phyloP scores from a whole-genome alignment of 2,329 filamentous ascomycete genomes.

The Arthrobotrys megalospora region DNA sequence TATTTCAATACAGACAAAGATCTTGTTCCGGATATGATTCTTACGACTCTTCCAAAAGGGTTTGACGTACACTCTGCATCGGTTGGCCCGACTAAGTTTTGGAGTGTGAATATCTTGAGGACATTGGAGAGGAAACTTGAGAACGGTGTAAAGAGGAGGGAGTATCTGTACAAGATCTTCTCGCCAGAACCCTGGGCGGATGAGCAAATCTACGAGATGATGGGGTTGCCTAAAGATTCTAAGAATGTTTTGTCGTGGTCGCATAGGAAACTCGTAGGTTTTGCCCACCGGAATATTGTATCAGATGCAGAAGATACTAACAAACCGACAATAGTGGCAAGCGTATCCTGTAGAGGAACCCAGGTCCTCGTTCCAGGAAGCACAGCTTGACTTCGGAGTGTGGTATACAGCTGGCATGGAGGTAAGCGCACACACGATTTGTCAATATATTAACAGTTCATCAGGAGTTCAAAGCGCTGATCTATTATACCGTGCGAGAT shows the following conservation, averaged over 20 bases:
- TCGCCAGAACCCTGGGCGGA: constrained; percentile 70
- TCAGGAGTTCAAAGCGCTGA: constrained; percentile 68
- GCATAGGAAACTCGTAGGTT: constrained; percentile 62
- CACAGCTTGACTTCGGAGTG: constrained; percentile 76
- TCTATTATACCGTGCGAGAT: constrained; percentile 75
- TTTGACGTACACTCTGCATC: constrained; percentile 69
- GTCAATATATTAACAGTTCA: constrained; percentile 71
- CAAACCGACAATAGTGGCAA: constrained; percentile 75
- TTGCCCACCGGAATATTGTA: neutral
- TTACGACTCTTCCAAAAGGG: constrained; percentile 84
- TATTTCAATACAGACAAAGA: constrained; percentile 80
- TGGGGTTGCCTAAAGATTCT: constrained; percentile 64
- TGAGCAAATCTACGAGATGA: constrained; percentile 62
- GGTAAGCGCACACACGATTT: constrained; percentile 27
- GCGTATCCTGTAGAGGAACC: constrained; percentile 90
- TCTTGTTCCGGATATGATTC: constrained; percentile 79
- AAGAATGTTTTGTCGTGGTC: constrained; percentile 62
- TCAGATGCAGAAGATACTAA: constrained; percentile 61
- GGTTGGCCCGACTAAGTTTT: constrained; percentile 83
- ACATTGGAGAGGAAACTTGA: constrained; percentile 74
- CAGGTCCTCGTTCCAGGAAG: constrained; percentile 87
- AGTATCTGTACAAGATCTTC: constrained; percentile 79
- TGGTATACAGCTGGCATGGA: constrained; percentile 77
- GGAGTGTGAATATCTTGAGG: constrained; percentile 83
- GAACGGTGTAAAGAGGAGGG: constrained; percentile 69